Percentiles rank a stretch among this genome's conserved stretches.
Conservation (phyloP, 2,329 filamentous ascomycete species). For the Xylaria sp. region DNA sequence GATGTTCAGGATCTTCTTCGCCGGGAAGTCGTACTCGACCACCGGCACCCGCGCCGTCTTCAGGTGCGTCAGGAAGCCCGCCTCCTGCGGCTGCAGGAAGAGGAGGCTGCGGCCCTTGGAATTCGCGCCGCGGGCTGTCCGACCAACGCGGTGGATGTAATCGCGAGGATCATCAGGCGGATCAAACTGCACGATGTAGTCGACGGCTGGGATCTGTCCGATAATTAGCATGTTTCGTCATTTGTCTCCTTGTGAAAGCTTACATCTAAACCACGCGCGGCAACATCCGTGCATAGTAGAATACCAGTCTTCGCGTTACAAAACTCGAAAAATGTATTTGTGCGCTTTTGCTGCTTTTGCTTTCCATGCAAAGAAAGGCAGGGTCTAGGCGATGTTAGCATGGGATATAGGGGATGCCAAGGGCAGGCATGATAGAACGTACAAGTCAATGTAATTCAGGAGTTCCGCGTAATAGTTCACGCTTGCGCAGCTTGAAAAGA, state of each 20-base stretch:
- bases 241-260: constrained; percentile 35
- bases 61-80: constrained; percentile 88
- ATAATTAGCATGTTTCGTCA: constrained; percentile 1
- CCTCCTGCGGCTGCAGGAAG: constrained; percentile 89
- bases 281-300: constrained; percentile 94
- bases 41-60: constrained; percentile 91
- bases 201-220: constrained; percentile 79
- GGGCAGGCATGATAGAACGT: constrained; percentile 72
- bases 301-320: constrained; percentile 79
- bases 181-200: constrained; percentile 96
- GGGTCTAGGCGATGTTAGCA: constrained; percentile 21
- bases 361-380: constrained; percentile 78
- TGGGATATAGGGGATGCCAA: neutral
- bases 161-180: constrained; percentile 88
- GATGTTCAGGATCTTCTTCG: constrained; percentile 88
- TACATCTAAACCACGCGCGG: constrained; percentile 87
- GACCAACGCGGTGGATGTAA: constrained; percentile 95
- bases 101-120: constrained; percentile 86
- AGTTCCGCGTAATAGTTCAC: constrained; percentile 96
- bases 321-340: constrained; percentile 98
- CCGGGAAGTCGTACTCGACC: constrained; percentile 93
- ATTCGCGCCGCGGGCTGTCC: constrained; percentile 84
- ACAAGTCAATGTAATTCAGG: constrained; percentile 93
- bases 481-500: constrained; percentile 89
- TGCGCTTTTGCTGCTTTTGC: constrained; percentile 99